Percentiles rank a stretch among this genome's conserved stretches.
phyloP scores from a whole-genome alignment of 345 rosid species.

The Leavenworthia alabamica region DNA sequence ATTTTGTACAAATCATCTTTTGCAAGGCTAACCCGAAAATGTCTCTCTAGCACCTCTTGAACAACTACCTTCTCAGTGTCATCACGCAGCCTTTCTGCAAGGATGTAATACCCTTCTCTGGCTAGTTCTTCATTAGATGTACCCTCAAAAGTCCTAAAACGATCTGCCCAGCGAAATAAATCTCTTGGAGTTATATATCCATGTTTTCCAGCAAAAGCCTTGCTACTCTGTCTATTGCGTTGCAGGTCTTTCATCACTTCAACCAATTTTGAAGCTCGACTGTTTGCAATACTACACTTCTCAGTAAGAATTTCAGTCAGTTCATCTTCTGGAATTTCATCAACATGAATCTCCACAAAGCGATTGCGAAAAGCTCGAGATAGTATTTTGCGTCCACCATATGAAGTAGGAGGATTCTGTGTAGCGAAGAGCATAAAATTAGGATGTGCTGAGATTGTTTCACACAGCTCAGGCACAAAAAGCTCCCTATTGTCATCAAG shows the following conservation, averaged over 20 bases:
- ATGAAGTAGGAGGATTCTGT: slow-evolving; percentile 86
- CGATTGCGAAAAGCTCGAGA: slow-evolving; percentile 98
- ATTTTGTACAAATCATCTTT: slow-evolving; percentile 58
- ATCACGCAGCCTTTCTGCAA: slow-evolving; percentile 92
- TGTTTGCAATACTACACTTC: slow-evolving; percentile 63
- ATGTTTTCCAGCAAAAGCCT: slow-evolving; percentile 97
- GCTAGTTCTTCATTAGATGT: slow-evolving; percentile 74
- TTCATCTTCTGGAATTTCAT: slow-evolving; percentile 87
- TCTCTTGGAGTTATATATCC: slow-evolving; percentile 96
- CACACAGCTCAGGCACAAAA: slow-evolving; percentile 76
- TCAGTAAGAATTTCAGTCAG: slow-evolving; percentile 57
- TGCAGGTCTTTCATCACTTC: slow-evolving; percentile 93
- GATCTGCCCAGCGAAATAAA: slow-evolving; percentile 92
- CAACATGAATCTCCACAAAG: slow-evolving; percentile 96
- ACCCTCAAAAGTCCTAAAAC: slow-evolving; percentile 56
- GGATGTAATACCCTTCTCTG: slow-evolving; percentile 80
- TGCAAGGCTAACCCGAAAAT: slow-evolving; percentile 52
- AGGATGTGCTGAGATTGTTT: slow-evolving; percentile 76
- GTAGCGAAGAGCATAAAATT: slow-evolving; percentile 96
- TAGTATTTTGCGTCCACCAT: slow-evolving; percentile 97
- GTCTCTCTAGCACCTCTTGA: slow-evolving; percentile 66
- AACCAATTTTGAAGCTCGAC: slow-evolving; percentile 77
- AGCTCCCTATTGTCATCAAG: slow-evolving; percentile 97
- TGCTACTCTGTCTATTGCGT: slow-evolving; percentile 80
- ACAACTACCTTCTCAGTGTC: slow-evolving; percentile 72